Base-by-base conservation (phyloP, 495 filamentous ascomycete species). In the Thermochaetoides thermophila region DNA sequence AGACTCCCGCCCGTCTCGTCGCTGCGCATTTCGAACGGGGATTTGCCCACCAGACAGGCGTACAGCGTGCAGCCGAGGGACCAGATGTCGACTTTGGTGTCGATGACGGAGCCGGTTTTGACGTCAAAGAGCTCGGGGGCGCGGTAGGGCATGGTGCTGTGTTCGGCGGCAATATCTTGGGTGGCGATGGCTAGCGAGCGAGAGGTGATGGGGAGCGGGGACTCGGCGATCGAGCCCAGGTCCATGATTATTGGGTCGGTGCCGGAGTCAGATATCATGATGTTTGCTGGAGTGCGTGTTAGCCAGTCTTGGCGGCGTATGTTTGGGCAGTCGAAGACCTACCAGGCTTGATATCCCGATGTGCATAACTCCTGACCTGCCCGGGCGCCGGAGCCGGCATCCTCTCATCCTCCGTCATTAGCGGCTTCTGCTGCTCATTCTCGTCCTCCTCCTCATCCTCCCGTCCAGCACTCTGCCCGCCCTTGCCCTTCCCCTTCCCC, bases 61-160 rank as follows among this genome's bases (percentile, higher is more conserved):
- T 92, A 97, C 22, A 97, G 64, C 0, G 91, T 96, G 60, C 87
- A 95, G 17, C 89, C 89, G 14, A 97, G 63, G 3, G 83, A 92
- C 89, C 89, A 97, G 43, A 97, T 91, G 48, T 97, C 89, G 25
- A 93, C 89, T 53, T 94, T 96, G 12, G 89, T 93, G 52, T 97
- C 89, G 45, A 97, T 77, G 28, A 82, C 70, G 7, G 77, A 79
- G 22, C 84, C 87, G 3, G 85, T 95, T 55, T 94, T 92, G 35
- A 96, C 91, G 48, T 97, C 89, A 53, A 97, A 97, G 21, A 97
- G 76, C 57, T 97, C 89, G 0, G 89, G 89, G 2, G 89, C 89
- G 31, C 89, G 84, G 57, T 97, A 97, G 1, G 91, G 87, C 85
- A 97, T 95, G 10, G 89, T 97, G 40, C 76, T 84, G 61, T 95